Evolutionary conservation across 805 yeast genomes (phyloP), one percentile per base, ranked within the genome.

Genomic region (Candida methanosorbosa): DNA sequence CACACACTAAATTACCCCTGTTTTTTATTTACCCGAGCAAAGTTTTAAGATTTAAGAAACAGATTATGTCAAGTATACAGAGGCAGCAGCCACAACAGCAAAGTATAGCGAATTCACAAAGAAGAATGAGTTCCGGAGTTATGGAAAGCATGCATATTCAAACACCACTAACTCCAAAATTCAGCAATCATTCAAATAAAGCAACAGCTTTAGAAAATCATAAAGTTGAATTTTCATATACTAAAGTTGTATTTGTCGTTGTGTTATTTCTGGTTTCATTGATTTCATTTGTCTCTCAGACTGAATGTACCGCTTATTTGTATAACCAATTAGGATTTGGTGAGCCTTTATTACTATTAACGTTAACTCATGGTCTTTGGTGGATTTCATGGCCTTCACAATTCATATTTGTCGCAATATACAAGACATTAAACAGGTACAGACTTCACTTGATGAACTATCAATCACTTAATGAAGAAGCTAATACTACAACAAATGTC

Each of bases 301-400:
- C 95, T 0, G 95, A 85, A 52, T 63, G 78, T 39, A 83, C 94
- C 2, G 70, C 85, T 6, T 77, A 77, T 37, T 66, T 85, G 5
- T 80, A 83, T 49, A 61, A 65, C 21, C 51, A 62, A 7, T 52
- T 66, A 18, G 70, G 67, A 4, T 85, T 75, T 54, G 52, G 69
- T 34, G 87, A 84, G 49, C 95, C 95, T 0, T 63, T 83, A 17
- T 54, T 84, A 18, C 58, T 80, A 36, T 57, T 79, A n/a, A 55
- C 66, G 35, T 56, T 82, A 14, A 85, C 94, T 0, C 95, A 85
- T 49, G 81, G 87, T 2, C 71, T 79, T 9, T 82, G 92, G 94
- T 63, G 76, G 67, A 33, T 72, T 11, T 62, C 82, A 30, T 78
- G 86, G 81, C 90, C 88, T 0, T 32, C 70, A 5, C 94, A 85